A percentile compares a stretch with the other conserved stretches of the same genome.
Conservation (phyloP, 2,329 filamentous ascomycete genomes). For the Thielaviopsis ethacetica region DNA sequence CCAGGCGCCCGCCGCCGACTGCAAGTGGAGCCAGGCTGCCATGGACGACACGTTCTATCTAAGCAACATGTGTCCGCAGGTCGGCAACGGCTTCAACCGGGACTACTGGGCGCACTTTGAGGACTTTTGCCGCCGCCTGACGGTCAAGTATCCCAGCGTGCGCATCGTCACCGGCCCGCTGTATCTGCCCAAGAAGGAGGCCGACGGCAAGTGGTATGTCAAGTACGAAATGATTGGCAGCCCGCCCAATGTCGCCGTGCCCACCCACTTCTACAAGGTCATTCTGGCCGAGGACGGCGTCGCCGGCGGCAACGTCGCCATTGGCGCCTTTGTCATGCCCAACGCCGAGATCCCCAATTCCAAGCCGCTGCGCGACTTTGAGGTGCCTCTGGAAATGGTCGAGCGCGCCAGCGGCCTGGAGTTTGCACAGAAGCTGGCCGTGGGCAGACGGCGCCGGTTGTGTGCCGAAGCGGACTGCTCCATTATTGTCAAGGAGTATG, state of each 20-base stretch:
- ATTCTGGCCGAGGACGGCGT: constrained; percentile 82
- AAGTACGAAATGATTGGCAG: constrained; percentile 89
- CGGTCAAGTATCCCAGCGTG: constrained; percentile 66
- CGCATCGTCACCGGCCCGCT: constrained; percentile 85
- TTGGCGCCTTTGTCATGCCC: constrained; percentile 89
- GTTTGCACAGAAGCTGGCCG: constrained; percentile 67
- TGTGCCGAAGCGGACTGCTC: constrained; percentile 79
- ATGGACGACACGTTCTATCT: constrained; percentile 94
- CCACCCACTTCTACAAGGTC: constrained; percentile 98
- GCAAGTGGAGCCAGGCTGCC: constrained; percentile 83
- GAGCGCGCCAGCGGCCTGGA: constrained; percentile 86
- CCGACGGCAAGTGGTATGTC: constrained; percentile 88
- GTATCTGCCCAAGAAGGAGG: constrained; percentile 74
- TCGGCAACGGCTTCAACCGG: constrained; percentile 94
- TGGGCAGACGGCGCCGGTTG: constrained; percentile 55
- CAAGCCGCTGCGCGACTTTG: constrained; percentile 79
- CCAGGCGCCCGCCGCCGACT: constrained; percentile 91
- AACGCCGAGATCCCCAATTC: constrained; percentile 79
- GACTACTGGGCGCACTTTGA: constrained; percentile 99
- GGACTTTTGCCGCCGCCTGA: constrained; percentile 82
- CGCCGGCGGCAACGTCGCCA: constrained; percentile 55
- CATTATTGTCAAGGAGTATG: constrained; percentile 67
- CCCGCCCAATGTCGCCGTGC: constrained; percentile 86
- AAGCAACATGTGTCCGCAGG: constrained; percentile 95
- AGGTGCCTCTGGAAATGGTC: constrained; percentile 83